A percentile compares a stretch with the other conserved stretches of the same genome.
These are phyloP conservation scores for Dissophora ornata DNA, from an alignment of 192 early-diverging fungal genomes.

Conservation along the genomic window DNA sequence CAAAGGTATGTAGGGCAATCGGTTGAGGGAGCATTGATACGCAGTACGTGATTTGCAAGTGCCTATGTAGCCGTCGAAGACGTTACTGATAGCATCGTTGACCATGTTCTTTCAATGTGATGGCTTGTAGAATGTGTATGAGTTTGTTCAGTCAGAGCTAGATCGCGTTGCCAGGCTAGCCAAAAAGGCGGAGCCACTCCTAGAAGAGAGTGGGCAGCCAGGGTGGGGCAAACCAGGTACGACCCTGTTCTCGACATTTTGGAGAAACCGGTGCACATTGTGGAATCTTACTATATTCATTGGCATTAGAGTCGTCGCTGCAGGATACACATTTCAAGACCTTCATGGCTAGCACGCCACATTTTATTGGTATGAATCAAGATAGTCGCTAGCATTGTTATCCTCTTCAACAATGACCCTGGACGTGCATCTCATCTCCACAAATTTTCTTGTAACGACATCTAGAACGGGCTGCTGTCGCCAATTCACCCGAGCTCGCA, in stretches of 20 bases:
- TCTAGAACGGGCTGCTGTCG: conserved; percentile 61
- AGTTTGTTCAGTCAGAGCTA: conserved; percentile 57
- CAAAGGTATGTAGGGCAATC: conserved; percentile 48
- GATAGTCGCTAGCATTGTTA: too few species aligned
- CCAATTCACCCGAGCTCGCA: conserved; percentile 42
- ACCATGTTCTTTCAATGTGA: too few species aligned
- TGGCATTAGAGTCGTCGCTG: conserved; percentile 30
- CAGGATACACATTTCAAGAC: conserved; percentile 65
- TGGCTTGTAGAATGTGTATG: conserved; percentile 59
- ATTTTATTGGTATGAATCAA: conserved; percentile 60
- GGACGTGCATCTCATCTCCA: too few species aligned
- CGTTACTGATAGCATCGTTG: too few species aligned
- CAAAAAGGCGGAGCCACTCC: conserved; percentile 53
- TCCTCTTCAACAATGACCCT: too few species aligned
- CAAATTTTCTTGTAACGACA: not conserved
- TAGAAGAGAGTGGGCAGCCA: conserved; percentile 58
- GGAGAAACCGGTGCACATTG: too few species aligned
- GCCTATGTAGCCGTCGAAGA: not conserved
- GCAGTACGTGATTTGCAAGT: too few species aligned
- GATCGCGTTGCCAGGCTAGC: conserved; percentile 50
- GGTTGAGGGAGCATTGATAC: too few species aligned
- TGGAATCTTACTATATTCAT: not conserved
- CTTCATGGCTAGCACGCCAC: conserved; percentile 64
- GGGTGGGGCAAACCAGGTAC: conserved; percentile 67
- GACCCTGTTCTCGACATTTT: not conserved